Evolutionary conservation across 345 rosid genomes (phyloP).

Genomic region (Populus pruinosa): DNA sequence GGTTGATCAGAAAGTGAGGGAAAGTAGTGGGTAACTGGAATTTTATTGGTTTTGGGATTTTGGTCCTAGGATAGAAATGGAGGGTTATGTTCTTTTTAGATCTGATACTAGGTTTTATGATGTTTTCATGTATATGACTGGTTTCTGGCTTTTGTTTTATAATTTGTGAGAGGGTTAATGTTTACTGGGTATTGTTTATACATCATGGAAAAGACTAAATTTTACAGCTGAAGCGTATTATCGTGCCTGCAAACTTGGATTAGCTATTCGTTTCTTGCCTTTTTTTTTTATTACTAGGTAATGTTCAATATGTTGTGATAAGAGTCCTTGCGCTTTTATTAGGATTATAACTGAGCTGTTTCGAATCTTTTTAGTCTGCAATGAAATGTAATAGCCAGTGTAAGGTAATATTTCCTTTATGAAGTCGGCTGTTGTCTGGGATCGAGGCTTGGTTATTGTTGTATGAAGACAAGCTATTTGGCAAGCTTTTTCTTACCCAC

Average conservation of each 20-base stretch:
- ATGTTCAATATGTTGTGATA: not conserved
- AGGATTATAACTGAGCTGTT: not conserved
- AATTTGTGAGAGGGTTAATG: not conserved
- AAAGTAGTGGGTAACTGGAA: not conserved
- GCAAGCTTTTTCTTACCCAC: not conserved
- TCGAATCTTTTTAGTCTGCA: not conserved
- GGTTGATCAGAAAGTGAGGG: not conserved
- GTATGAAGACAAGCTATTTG: not conserved
- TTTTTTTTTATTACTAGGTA: not conserved
- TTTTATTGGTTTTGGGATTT: not conserved
- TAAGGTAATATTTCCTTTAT: not conserved
- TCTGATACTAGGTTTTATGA: not conserved
- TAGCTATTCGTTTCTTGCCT: not conserved
- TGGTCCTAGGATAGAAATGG: not conserved
- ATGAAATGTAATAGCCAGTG: not conserved
- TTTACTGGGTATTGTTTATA: not conserved
- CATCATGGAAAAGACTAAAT: not conserved
- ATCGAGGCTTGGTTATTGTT: not conserved
- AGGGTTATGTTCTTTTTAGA: slow-evolving; percentile 1
- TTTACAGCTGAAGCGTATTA: not conserved
- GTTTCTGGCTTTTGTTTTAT: not conserved
- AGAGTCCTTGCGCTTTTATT: not conserved
- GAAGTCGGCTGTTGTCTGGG: not conserved
- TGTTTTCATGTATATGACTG: not conserved
- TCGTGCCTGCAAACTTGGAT: not conserved